Evolutionary conservation across 2,329 filamentous ascomycete species (phyloP).

Genomic region (Sarocladium kiliense): DNA sequence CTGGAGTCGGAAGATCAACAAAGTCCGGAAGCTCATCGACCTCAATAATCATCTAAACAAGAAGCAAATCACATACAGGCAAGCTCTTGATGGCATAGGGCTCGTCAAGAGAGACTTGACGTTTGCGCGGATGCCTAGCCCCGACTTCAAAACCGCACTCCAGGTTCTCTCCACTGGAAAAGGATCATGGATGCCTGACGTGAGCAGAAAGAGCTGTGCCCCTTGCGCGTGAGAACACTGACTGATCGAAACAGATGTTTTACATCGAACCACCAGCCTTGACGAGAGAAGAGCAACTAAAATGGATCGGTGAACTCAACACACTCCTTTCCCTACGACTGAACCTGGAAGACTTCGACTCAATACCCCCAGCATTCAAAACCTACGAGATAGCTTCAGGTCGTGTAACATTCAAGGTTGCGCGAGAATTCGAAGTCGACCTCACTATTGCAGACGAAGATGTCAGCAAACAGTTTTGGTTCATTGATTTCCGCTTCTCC

Average conservation of each 20-base stretch:
- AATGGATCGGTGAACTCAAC: constrained; percentile 75
- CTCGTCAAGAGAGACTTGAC: constrained; percentile 69
- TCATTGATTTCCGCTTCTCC: constrained; percentile 83
- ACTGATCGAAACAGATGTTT: constrained; percentile 46
- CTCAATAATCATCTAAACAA: constrained; percentile 69
- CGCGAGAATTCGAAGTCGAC: constrained; percentile 86
- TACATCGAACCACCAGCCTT: constrained; percentile 73
- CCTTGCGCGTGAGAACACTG: neutral
- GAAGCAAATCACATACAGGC: constrained; percentile 56
- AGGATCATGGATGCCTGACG: constrained; percentile 73
- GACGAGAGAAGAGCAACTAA: constrained; percentile 65
- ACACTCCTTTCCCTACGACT: constrained; percentile 76
- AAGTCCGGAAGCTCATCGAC: constrained; percentile 85
- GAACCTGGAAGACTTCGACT: constrained; percentile 77
- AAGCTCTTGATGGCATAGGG: constrained; percentile 57
- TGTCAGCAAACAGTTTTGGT: constrained; percentile 79
- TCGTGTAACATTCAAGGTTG: constrained; percentile 82
- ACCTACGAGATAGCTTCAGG: constrained; percentile 77
- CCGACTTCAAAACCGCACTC: constrained; percentile 84
- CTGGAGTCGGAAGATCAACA: constrained; percentile 76
- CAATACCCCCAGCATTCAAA: constrained; percentile 67
- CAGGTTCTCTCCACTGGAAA: constrained; percentile 77
- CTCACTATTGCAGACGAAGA: constrained; percentile 87
- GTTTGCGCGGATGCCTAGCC: constrained; percentile 74
- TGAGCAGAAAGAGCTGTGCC: constrained; percentile 36